Conservation (phyloP, 2,329 filamentous ascomycete genomes). For the Metarhizium guizhouense region DNA sequence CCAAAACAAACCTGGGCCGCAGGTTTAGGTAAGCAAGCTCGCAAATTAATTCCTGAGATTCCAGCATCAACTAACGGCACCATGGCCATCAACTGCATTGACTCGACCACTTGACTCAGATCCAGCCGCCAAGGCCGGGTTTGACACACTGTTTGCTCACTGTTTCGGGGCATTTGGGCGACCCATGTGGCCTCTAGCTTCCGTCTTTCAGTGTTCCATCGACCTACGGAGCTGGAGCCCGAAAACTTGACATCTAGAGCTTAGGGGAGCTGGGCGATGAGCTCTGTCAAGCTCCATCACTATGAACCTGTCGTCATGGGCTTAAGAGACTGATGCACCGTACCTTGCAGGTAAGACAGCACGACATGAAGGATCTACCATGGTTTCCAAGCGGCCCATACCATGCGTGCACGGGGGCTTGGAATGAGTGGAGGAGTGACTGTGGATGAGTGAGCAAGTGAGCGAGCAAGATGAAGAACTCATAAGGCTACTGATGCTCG, state of each 20-base stretch:
- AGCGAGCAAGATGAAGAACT: background rate
- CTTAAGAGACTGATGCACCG: background rate
- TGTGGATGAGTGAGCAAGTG: background rate
- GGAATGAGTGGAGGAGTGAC: background rate
- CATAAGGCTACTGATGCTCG: background rate
- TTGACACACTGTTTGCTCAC: too few relatives aligned
- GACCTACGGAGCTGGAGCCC: too few relatives aligned
- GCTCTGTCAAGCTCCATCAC: too few relatives aligned
- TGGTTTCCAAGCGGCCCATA: background rate
- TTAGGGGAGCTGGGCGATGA: too few relatives aligned
- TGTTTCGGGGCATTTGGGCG: too few relatives aligned
- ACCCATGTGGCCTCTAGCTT: too few relatives aligned
- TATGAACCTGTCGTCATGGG: background rate
- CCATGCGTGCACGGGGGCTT: background rate
- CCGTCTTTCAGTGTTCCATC: too few relatives aligned
- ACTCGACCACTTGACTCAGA: too few relatives aligned
- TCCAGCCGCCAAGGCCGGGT: too few relatives aligned
- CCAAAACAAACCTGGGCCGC: constrained; percentile 8
- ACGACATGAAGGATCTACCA: background rate
- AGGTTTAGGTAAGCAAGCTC: constrained; percentile 16
- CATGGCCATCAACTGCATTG: too few relatives aligned
- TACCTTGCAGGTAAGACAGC: constrained; percentile 2
- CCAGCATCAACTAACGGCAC: constrained; percentile 6
- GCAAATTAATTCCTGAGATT: constrained; percentile 15
- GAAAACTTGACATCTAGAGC: too few relatives aligned